Conservation (phyloP, 164 flowering plant genomes). For the Magnolia sinica region DNA sequence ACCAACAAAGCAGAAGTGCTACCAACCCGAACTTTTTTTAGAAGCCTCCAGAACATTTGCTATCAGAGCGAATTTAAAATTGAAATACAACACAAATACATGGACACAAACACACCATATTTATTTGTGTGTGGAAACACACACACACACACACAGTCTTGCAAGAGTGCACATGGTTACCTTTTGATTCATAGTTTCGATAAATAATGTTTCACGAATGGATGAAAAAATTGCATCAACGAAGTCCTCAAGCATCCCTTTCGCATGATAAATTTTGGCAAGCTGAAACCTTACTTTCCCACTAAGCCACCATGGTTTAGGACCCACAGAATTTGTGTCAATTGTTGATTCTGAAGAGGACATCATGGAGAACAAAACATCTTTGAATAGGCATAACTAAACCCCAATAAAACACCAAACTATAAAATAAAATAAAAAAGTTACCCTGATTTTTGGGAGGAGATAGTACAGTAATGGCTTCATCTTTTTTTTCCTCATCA, state of each 20-base stretch:
- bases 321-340: conserved; percentile 17
- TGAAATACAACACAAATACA: no score
- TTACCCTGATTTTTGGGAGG: conserved; percentile 52
- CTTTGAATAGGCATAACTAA: neutral
- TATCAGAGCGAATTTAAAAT: no score
- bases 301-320: conserved; percentile 66
- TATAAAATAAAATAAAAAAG: neutral
- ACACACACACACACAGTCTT: neutral
- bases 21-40: no score
- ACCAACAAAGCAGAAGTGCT: no score
- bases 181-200: conserved; percentile 52
- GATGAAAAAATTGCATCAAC: conserved; percentile 50
- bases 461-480: conserved; percentile 65
- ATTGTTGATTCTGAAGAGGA: conserved; percentile 26
- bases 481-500: conserved; percentile 62
- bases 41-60: no score
- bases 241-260: conserved; percentile 59
- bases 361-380: neutral
- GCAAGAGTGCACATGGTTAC: conserved; percentile 18
- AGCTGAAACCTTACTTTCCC: conserved; percentile 60
- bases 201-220: conserved; percentile 55
- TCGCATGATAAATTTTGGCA: conserved; percentile 50
- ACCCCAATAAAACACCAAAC: neutral
- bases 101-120: neutral
- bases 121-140: neutral